These are phyloP conservation scores for Trebouxiophyceae sp. DNA, from an alignment of 163 green algal species.

Conservation along the genomic window DNA sequence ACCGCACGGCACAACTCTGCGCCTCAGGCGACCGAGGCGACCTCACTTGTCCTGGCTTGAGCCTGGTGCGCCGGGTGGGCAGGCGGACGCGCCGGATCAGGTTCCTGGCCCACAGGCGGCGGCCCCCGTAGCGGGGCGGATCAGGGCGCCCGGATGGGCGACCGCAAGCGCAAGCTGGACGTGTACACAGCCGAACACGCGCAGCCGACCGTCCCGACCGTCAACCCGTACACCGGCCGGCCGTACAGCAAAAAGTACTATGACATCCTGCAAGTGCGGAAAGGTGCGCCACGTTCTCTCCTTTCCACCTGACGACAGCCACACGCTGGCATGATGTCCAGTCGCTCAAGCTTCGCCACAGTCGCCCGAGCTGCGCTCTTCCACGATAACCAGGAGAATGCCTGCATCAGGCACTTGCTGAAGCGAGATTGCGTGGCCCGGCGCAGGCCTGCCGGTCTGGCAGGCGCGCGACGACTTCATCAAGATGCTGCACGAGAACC, in stretches of 20 bases:
- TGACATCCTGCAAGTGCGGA: slow-evolving; percentile 85
- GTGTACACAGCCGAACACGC: background rate
- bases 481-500: slow-evolving; percentile 82
- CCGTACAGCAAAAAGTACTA: slow-evolving; percentile 86
- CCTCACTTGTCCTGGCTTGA: no score
- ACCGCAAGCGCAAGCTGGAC: slow-evolving; percentile 75
- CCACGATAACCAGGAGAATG: background rate
- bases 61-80: no score
- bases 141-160: no score
- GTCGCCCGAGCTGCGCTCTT: background rate
- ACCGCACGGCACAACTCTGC: no score
- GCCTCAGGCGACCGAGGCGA: no score
- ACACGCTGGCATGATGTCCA: no score
- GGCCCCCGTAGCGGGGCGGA: no score
- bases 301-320: no score
- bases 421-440: background rate
- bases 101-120: no score
- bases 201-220: background rate
- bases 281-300: slow-evolving; percentile 45
- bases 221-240: slow-evolving; percentile 86
- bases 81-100: no score
- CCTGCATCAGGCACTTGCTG: background rate
- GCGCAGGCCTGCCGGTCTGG: slow-evolving; percentile 89
- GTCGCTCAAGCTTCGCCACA: background rate
- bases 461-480: slow-evolving; percentile 92